Evolutionary conservation across 345 rosid species (phyloP).

Genomic region (Bruguiera gymnorhiza): DNA sequence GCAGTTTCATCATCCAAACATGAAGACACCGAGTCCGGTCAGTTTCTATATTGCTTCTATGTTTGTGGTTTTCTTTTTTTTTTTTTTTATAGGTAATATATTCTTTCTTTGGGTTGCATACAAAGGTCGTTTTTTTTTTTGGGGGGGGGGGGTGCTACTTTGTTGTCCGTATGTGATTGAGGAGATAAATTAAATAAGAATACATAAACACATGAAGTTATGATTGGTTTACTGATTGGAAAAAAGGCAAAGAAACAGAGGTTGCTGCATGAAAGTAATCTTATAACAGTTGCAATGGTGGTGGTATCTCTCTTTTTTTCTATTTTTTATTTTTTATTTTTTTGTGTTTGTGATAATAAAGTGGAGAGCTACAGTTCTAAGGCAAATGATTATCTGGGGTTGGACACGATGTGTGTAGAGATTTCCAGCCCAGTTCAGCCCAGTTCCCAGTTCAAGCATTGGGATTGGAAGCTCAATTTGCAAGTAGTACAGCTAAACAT

Average conservation of each 20-base stretch:
- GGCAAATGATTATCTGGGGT: too few relatives aligned
- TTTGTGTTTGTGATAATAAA: not conserved
- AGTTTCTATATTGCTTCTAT: not conserved
- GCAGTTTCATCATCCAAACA: not conserved
- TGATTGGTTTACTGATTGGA: not conserved
- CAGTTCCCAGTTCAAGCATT: not conserved
- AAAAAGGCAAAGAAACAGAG: not conserved
- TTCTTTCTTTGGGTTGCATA: not conserved
- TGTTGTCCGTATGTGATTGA: not conserved
- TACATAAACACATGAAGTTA: not conserved
- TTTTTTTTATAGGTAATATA: not conserved
- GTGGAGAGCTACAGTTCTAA: not conserved
- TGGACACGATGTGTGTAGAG: too few relatives aligned
- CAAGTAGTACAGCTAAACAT: too few relatives aligned
- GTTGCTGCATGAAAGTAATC: not conserved
- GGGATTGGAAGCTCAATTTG: not conserved
- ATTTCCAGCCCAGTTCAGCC: not conserved
- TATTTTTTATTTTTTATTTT: not conserved
- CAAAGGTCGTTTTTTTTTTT: not conserved
- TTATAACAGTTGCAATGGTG: not conserved
- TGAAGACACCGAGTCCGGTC: slow-evolving; percentile 13
- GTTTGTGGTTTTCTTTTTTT: not conserved
- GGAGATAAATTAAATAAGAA: too few relatives aligned
- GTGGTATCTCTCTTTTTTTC: too few relatives aligned
- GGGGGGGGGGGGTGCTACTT: not conserved